These are phyloP conservation scores for Inga oerstediana DNA, from an alignment of 306 rosid genomes.

Conservation along the genomic window DNA sequence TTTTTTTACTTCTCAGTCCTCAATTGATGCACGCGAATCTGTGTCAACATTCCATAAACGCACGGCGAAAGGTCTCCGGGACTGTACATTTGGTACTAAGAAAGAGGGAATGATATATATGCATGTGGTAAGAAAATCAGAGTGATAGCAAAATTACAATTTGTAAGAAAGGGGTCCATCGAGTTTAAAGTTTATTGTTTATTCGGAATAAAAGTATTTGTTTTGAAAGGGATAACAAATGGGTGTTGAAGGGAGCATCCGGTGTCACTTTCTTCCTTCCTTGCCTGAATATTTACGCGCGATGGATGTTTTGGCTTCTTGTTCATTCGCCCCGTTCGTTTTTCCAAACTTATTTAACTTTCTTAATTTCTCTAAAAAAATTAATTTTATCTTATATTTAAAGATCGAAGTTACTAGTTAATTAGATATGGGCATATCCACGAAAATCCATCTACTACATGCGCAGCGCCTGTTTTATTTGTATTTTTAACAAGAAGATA, in stretches of 20 bases:
- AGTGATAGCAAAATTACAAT: conserved; percentile 49
- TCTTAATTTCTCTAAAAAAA: too few species aligned
- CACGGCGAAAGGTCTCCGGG: conserved; percentile 27
- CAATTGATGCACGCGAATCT: neutral
- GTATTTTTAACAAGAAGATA: neutral
- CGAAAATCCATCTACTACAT: neutral
- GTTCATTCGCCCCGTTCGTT: conserved; percentile 3
- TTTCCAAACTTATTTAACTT: too few species aligned
- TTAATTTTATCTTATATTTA: too few species aligned
- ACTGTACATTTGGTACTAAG: conserved; percentile 67
- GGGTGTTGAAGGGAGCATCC: conserved; percentile 29
- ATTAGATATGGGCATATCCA: neutral
- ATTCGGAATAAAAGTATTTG: conserved; percentile 5
- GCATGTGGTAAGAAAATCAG: neutral
- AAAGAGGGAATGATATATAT: conserved; percentile 13
- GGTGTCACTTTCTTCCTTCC: conserved; percentile 38
- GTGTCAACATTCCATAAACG: conserved; percentile 4
- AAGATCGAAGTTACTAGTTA: neutral
- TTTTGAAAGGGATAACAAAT: conserved; percentile 20
- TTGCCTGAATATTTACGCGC: neutral
- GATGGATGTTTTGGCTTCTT: conserved; percentile 16
- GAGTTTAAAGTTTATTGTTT: neutral
- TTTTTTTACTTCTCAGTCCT: neutral
- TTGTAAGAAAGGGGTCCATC: conserved; percentile 17
- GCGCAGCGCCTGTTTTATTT: conserved; percentile 5